Base-by-base conservation (phyloP, 352 stramenopile genomes). In the Phytophthora capsici region DNA sequence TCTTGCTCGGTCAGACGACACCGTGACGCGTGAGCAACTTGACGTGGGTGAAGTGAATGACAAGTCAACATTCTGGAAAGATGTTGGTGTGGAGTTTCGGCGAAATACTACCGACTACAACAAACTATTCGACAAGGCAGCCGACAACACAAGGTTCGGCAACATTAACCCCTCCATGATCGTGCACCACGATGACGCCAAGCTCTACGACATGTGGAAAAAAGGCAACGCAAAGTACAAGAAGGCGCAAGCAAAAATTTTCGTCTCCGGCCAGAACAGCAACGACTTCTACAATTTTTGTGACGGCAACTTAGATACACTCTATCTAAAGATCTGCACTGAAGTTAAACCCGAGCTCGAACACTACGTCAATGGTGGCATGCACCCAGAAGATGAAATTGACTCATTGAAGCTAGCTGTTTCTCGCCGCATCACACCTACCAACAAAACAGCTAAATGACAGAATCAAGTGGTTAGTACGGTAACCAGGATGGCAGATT, bases 301-400 rank as follows among this genome's bases (percentile, higher is more conserved):
- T n/a, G 36, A 14, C 26, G 44, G 44, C 8, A 9, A 26, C 22
- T 9, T 57, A 2, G 57, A 66, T 3, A 28, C 26, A 20, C 47
- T 54, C 20, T 53, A 53, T 14, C 32, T 66, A 3, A 28, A 48
- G 3, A n/a, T 52, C 13, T 66, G 47, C 19, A n/a, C 57, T 5
- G 19, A 50, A n/a, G 37, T 57, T 1, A 65, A 65, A 20, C 47
- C 40, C 20, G 38, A 65, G 30, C 38, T 65, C n/a, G 6, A 65
- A 12, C 6, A 0, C 7, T 65, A 47, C 20, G 57, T 65, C 6
- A 48, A 57, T 4, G 47, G 57, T 9, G 47, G 37, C 38, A 38
- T 53, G 25, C 38, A 30, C 1, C 17, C 51, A 14, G 36, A 57
- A 1, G 57, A 57, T 12, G 20, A 54, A 8, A 55, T 63, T 23